Conservation (phyloP, 495 filamentous ascomycete genomes). For the Darksidea phi region DNA sequence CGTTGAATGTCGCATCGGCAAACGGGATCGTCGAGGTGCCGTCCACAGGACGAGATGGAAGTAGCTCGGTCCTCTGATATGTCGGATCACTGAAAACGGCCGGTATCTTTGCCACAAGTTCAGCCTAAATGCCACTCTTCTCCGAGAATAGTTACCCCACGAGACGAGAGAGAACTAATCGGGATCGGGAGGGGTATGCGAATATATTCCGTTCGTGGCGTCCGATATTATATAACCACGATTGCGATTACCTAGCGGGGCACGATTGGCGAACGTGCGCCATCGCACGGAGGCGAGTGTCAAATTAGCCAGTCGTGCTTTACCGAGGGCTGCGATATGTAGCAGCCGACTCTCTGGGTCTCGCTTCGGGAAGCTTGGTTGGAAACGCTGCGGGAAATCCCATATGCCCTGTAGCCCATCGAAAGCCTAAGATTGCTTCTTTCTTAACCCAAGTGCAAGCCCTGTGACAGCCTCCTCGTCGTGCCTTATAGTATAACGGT, state of each 20-base stretch:
- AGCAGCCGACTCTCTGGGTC: neutral
- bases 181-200: neutral
- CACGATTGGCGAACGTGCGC: neutral
- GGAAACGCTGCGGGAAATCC: neutral
- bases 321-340: constrained; percentile 5
- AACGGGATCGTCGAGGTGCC: neutral
- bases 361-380: neutral
- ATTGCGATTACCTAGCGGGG: constrained; percentile 11
- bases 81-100: neutral
- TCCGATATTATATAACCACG: constrained; percentile 6
- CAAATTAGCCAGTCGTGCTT: constrained; percentile 8
- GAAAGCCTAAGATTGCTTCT: no score
- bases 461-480: no score
- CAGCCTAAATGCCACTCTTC: neutral
- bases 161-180: neutral
- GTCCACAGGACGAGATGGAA: neutral
- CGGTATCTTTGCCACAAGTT: neutral
- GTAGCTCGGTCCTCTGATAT: neutral
- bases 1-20: neutral
- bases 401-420: no score
- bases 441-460: no score
- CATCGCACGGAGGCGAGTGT: neutral
- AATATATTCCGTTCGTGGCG: neutral
- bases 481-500: neutral
- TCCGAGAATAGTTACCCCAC: neutral